A percentile compares a stretch with the other conserved stretches of the same genome.
These are phyloP conservation scores for Colletotrichum gloeosporioides DNA, from an alignment of 2,329 filamentous ascomycete genomes.

Conservation along the genomic window DNA sequence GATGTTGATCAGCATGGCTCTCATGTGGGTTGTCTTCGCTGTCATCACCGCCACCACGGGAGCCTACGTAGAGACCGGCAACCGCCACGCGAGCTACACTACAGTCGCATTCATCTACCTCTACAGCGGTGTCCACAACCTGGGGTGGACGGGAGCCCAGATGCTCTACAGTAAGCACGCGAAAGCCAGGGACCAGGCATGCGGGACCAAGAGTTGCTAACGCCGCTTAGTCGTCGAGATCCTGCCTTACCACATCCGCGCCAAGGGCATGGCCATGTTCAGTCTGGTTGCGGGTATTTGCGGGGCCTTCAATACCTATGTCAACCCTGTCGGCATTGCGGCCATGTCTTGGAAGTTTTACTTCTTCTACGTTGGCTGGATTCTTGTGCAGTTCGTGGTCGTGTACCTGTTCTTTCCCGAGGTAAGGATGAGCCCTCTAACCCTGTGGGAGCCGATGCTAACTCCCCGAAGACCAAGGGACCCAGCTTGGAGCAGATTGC, in stretches of 20 bases:
- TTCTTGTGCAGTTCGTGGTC: slow-evolving; percentile 40
- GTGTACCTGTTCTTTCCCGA: slow-evolving; percentile 34
- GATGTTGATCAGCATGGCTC: slow-evolving; percentile 18
- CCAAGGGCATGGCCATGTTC: slow-evolving; percentile 50
- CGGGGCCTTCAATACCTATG: slow-evolving; percentile 35
- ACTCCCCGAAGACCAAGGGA: slow-evolving; percentile 22
- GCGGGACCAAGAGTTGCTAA: neutral
- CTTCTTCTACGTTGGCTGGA: slow-evolving; percentile 54
- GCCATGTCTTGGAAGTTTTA: slow-evolving; percentile 60
- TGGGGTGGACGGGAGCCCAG: slow-evolving; percentile 19
- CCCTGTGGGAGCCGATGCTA: neutral
- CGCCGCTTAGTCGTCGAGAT: slow-evolving; percentile 43
- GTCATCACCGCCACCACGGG: slow-evolving; percentile 13
- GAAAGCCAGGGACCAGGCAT: neutral
- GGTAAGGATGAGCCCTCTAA: neutral
- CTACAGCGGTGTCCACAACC: slow-evolving; percentile 19
- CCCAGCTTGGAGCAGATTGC: slow-evolving; percentile 24
- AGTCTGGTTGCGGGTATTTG: slow-evolving; percentile 15
- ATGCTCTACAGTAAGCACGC: slow-evolving; percentile 14
- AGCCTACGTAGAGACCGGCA: slow-evolving; percentile 13
- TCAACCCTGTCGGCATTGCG: slow-evolving; percentile 58
- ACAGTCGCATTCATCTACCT: slow-evolving; percentile 18
- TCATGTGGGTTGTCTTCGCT: slow-evolving; percentile 18
- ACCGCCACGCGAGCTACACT: slow-evolving; percentile 4
- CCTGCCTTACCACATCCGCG: slow-evolving; percentile 56